Percentiles rank a stretch among this genome's conserved stretches.
Conservation (phyloP, 768 basidiomycete species). For the Symmetrospora coprosmae region DNA sequence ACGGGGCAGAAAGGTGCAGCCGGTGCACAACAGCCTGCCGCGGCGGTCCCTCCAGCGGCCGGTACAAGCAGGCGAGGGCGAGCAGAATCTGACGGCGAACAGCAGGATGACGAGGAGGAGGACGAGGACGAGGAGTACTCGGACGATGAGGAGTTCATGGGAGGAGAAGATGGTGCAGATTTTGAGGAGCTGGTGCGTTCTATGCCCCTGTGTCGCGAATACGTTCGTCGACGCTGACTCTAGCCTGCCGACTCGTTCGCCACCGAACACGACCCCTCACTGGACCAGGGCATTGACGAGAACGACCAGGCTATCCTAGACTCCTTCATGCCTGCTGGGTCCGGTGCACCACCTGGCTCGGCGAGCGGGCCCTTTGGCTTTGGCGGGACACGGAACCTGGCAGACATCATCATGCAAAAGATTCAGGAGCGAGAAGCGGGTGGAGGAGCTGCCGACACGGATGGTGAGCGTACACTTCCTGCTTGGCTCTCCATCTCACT, state of each 20-base stretch:
- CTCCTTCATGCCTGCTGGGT: conserved; percentile 58
- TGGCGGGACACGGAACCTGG: conserved; percentile 52
- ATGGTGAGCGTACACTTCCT: conserved; percentile 40
- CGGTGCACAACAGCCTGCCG: conserved; percentile 27
- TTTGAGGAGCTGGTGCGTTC: conserved; percentile 41
- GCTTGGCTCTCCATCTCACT: conserved; percentile 19
- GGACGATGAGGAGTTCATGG: conserved; percentile 51
- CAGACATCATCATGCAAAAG: conserved; percentile 93
- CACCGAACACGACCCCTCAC: background rate
- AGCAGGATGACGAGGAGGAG: conserved; percentile 23
- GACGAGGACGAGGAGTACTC: conserved; percentile 47
- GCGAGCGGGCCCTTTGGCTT: conserved; percentile 43
- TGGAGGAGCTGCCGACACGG: conserved; percentile 32
- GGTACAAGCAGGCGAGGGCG: background rate
- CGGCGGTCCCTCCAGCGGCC: conserved; percentile 11
- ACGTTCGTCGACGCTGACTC: too few relatives aligned
- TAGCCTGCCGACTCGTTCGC: too few relatives aligned
- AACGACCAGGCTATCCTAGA: conserved; percentile 77
- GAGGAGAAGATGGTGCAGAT: conserved; percentile 40
- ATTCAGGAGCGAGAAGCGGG: conserved; percentile 54
- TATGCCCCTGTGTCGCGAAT: background rate
- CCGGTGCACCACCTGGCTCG: too few relatives aligned
- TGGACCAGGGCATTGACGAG: conserved; percentile 61
- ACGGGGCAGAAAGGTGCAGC: conserved; percentile 26
- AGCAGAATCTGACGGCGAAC: conserved; percentile 27